These are phyloP conservation scores for Umbelopsis sp. DNA, from an alignment of 192 early-diverging fungal genomes.

Conservation along the genomic window DNA sequence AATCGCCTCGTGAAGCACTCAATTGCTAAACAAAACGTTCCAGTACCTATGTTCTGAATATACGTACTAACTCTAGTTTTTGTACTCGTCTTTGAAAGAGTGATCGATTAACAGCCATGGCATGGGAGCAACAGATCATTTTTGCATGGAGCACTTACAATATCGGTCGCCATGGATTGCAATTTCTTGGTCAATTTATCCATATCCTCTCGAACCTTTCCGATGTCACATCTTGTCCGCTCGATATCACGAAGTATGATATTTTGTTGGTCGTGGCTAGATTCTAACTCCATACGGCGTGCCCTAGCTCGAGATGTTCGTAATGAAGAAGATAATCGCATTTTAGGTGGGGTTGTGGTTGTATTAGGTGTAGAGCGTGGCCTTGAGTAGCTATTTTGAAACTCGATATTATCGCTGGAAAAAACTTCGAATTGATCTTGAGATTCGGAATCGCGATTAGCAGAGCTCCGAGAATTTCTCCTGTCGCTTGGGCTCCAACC, in stretches of 20 bases:
- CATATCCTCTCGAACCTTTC: constrained; percentile 27
- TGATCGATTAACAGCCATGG: neutral
- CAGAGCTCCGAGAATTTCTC: neutral
- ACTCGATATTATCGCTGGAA: neutral
- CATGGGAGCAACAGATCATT: neutral
- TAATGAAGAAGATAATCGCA: neutral
- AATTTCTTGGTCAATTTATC: constrained; percentile 28
- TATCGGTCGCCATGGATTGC: constrained; percentile 22
- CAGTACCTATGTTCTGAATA: constrained; percentile 19
- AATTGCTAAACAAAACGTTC: constrained; percentile 1
- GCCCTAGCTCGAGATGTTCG: neutral
- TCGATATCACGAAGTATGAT: constrained; percentile 29
- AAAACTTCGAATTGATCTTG: neutral
- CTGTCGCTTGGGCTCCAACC: constrained; percentile 1
- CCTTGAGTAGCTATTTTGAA: constrained; percentile 7
- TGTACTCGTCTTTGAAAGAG: neutral
- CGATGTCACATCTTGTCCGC: constrained; percentile 23
- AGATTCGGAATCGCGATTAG: neutral
- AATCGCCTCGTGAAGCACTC: neutral
- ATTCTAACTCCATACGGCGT: neutral
- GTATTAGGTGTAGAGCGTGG: constrained; percentile 5
- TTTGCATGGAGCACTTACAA: constrained; percentile 20
- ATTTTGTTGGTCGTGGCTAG: neutral
- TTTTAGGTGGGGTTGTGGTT: neutral
- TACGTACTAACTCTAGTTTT: constrained; percentile 20